These are phyloP conservation scores for Solanum hybrid DNA, from an alignment of 305 asterid species.

Conservation along the genomic window DNA sequence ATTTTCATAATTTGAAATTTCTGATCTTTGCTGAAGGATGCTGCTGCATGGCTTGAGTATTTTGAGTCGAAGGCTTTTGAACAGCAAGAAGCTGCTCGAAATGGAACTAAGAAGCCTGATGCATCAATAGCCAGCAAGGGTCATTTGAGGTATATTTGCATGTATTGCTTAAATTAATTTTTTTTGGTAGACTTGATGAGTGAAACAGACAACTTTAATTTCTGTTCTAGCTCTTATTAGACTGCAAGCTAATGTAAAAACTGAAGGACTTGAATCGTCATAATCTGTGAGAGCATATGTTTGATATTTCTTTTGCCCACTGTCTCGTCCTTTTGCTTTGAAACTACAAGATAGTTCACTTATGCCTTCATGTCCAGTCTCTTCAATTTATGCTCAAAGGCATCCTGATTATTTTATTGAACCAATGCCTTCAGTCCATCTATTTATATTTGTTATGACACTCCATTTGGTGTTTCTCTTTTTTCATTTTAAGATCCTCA, in stretches of 20 bases:
- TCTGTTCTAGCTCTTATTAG: neutral
- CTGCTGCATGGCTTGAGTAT: slow-evolving; percentile 99
- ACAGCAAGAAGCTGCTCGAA: slow-evolving; percentile 98
- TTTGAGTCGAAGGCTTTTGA: slow-evolving; percentile 96
- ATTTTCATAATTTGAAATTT: slow-evolving; percentile 3
- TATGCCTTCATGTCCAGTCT: neutral
- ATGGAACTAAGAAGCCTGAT: slow-evolving; percentile 92
- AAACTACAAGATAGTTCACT: neutral
- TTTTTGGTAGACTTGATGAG: neutral
- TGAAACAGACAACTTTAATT: neutral
- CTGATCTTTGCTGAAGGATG: slow-evolving; percentile 54
- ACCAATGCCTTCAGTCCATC: neutral
- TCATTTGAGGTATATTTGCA: slow-evolving; percentile 63
- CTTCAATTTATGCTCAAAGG: slow-evolving; percentile 1
- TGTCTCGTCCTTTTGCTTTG: neutral
- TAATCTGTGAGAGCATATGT: neutral
- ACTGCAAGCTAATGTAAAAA: neutral
- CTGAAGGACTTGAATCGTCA: neutral
- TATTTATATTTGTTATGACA: neutral
- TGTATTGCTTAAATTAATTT: neutral
- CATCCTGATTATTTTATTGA: neutral
- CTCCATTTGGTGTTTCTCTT: neutral
- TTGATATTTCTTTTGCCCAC: neutral
- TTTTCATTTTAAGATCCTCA: neutral
- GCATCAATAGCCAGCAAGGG: slow-evolving; percentile 99